Evolutionary conservation across 441 rosid species (phyloP), one percentile per base, ranked within the genome.

Genomic region (Brassica hybrid): DNA sequence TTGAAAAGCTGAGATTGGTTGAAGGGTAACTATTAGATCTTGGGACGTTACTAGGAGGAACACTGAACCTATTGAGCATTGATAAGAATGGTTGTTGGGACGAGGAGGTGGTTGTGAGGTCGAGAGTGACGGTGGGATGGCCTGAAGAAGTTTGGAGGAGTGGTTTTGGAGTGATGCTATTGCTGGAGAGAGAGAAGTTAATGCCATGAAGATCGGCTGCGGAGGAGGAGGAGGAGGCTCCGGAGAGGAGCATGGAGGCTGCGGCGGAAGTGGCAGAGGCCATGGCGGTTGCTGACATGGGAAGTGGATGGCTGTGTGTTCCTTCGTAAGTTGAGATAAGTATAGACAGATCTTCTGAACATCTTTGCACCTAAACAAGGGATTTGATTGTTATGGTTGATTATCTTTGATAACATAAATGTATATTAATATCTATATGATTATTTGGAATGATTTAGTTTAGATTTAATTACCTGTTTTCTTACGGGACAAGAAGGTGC

Each of bases 191-290:
- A 66, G 87, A 83, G 69, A 84, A 84, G 78, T 88, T 92, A 1
- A 86, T 84, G 67, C 89, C 88, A 14, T 88, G 90, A 61, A 90
- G 89, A 80, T 73, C 79, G 7, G 84, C 74, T 48, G 59, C 1
- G 1, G 78, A 4, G 21, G 82, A 66, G 56, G 74, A 60, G 48
- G 76, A 57, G 64, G 82, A 23, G 77, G 72, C 80, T 30, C 90
- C 91, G 7, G 97, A 84, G 41, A 90, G 67, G 5, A 91, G 85
- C 97, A 94, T 92, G 62, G 91, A 84, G 63, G 94, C 98, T 0
- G 97, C 98, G 2, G 97, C 95, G 0, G 93, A 89, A 56, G 99
- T 94, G 71, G 97, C 85, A 56, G 97, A 94, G 50, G 97, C 97
- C 97, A 94, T 92, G 21, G 94, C 91, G 0, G 96, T 91, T 41